These are phyloP conservation scores for Boletus sp. DNA, from an alignment of 1,284 basidiomycete genomes.

Conservation along the genomic window DNA sequence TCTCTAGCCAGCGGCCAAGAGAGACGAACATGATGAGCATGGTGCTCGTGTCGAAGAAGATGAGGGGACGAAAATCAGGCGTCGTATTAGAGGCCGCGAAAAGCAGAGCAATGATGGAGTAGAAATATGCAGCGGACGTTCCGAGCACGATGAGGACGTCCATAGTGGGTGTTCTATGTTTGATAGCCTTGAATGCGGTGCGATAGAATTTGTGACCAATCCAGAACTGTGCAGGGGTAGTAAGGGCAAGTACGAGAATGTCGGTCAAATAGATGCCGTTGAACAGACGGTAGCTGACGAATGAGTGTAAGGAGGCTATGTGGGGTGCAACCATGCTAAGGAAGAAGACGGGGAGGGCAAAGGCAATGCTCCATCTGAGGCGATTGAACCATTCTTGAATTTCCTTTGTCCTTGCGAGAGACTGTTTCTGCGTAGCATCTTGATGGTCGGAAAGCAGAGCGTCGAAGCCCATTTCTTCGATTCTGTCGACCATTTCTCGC, in stretches of 20 bases:
- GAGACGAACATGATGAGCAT: slow-evolving; percentile 99
- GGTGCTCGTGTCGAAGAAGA: slow-evolving; percentile 98
- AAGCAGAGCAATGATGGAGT: slow-evolving; percentile 80
- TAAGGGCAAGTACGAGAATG: slow-evolving; percentile 79
- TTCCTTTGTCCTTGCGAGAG: slow-evolving; percentile 91
- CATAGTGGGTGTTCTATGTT: slow-evolving; percentile 92
- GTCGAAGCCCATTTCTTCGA: slow-evolving; percentile 91
- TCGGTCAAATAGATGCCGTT: slow-evolving; percentile 84
- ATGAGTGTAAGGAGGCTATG: slow-evolving; percentile 58
- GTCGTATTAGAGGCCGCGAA: slow-evolving; percentile 66
- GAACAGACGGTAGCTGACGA: slow-evolving; percentile 56
- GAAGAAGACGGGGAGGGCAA: slow-evolving; percentile 94
- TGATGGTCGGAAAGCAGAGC: slow-evolving; percentile 84
- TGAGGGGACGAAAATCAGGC: slow-evolving; percentile 76
- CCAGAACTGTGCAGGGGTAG: slow-evolving; percentile 94
- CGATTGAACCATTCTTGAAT: slow-evolving; percentile 89
- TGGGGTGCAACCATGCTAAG: slow-evolving; percentile 88
- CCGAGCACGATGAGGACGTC: slow-evolving; percentile 97
- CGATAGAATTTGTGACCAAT: slow-evolving; percentile 88
- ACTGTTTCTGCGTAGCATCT: slow-evolving; percentile 87
- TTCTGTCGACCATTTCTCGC: slow-evolving; percentile 83
- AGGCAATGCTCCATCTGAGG: slow-evolving; percentile 75
- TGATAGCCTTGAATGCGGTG: slow-evolving; percentile 89
- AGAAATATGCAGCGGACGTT: slow-evolving; percentile 92
- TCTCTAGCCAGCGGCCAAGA: slow-evolving; percentile 94